These are phyloP conservation scores for Platanthera zijinensis DNA, from an alignment of 106 monocot genomes.

Conservation along the genomic window DNA sequence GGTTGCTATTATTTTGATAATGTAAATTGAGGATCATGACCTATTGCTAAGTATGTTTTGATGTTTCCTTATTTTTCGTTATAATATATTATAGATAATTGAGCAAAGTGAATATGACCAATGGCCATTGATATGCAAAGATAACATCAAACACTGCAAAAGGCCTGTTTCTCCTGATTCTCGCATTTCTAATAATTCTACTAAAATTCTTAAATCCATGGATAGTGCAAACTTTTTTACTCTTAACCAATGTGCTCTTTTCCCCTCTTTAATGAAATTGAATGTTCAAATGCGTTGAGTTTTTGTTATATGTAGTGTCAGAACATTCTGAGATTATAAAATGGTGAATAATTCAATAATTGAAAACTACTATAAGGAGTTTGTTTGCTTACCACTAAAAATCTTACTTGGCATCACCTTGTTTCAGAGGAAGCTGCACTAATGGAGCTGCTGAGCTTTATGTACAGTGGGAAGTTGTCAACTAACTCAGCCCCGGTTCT, in stretches of 20 bases:
- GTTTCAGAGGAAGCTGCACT: constrained; percentile 64
- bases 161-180: no score
- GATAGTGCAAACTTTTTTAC: neutral
- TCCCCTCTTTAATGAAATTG: neutral
- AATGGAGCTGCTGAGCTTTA: constrained; percentile 65
- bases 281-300: neutral
- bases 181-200: neutral
- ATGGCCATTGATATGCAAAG: no score
- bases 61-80: no score
- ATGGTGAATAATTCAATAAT: neutral
- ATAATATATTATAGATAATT: no score
- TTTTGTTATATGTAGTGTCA: neutral
- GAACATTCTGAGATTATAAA: neutral
- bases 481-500: constrained; percentile 30
- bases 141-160: no score
- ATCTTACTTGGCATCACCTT: neutral
- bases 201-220: neutral
- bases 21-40: no score
- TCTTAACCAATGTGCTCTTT: neutral
- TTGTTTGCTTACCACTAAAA: neutral
- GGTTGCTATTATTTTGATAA: no score
- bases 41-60: no score
- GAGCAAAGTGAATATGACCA: no score
- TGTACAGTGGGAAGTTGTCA: constrained; percentile 69
- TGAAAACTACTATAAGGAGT: neutral